Base-by-base conservation (phyloP, 2,329 filamentous ascomycete species). In the Davidsoniella virescens region DNA sequence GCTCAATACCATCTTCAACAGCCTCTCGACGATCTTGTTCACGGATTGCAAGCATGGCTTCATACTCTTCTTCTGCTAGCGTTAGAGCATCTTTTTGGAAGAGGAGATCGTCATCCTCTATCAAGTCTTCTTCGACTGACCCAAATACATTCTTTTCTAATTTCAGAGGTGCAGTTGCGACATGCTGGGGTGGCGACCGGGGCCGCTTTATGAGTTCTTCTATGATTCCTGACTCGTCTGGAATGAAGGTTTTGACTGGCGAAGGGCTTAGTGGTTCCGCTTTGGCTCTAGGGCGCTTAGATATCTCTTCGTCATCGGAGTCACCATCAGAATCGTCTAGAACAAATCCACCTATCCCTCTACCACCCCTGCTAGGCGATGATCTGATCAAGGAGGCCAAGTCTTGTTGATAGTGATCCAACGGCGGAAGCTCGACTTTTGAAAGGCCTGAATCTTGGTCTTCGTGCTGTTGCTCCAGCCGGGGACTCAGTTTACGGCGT, bases 41-140 rank as follows among this genome's bases (percentile, higher is more conserved):
- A 58, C 80, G 76, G 79, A 88, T 85, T 63, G 77, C 88, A 44
- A 73, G 70, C 64, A 76, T 75, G 58, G 80, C 78, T 44, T 77
- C 66, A 55, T 72, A 74, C 60, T 84, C 80, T 58, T 84, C 78
- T 38, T 80, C 80, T 57, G 72, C 72, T 36, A 70, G 66, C 1
- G 64, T 37, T 5, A 50, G n/a, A 12, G 33, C 25, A 40, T 53
- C 61, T 43, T 70, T 67, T 33, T 70, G 62, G 26, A 70, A 65
- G 55, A 80, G 75, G 16, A 79, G 75, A 57, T 84, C 78, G 6
- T 55, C 43, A 10, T 65, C 63, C 10, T 62, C 63, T 47, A 40
- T 37, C 37, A 25, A 33, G 33, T 29, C 17, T 47, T 47, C 20
- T 43, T 42, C 7, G 41, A n/a, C 36, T 42, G 20, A 14, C 46